Evolutionary conservation across 345 rosid species (phyloP).

Genomic region (Psidium guajava): DNA sequence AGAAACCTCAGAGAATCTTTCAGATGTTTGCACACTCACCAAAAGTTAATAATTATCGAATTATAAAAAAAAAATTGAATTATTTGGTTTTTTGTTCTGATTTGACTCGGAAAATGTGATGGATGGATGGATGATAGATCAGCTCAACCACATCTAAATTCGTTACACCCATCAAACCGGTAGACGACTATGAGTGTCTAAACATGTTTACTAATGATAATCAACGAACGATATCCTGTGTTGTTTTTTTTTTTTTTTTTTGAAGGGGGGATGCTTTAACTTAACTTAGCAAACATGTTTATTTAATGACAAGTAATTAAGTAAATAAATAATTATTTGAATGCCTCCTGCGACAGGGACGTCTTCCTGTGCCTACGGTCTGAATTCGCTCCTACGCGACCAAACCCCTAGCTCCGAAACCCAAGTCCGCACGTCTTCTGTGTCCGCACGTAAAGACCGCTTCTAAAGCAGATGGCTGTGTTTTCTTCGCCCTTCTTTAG

Average conservation of each 20-base stretch:
- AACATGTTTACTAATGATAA: background rate
- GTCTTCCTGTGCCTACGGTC: background rate
- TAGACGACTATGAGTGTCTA: background rate
- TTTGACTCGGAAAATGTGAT: background rate
- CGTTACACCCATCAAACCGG: conserved; percentile 41
- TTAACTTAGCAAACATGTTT: background rate
- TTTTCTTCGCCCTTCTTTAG: background rate
- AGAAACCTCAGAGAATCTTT: conserved; percentile 28
- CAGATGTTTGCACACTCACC: background rate
- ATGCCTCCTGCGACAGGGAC: background rate
- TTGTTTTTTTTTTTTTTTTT: background rate
- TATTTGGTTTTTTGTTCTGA: background rate
- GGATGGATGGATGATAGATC: conserved; percentile 20
- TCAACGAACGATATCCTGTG: background rate
- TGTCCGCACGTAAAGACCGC: background rate
- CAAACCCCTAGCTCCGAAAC: background rate
- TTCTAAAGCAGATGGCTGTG: background rate
- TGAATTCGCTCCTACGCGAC: background rate
- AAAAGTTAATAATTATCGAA: background rate
- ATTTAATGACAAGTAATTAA: background rate
- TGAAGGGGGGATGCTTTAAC: background rate
- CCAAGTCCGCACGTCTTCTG: background rate
- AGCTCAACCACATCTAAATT: conserved; percentile 41
- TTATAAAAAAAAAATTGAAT: background rate
- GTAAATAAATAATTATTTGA: background rate